phyloP scores from a whole-genome alignment of 805 yeast genomes.

The Wickerhamiella sergipiensis region DNA sequence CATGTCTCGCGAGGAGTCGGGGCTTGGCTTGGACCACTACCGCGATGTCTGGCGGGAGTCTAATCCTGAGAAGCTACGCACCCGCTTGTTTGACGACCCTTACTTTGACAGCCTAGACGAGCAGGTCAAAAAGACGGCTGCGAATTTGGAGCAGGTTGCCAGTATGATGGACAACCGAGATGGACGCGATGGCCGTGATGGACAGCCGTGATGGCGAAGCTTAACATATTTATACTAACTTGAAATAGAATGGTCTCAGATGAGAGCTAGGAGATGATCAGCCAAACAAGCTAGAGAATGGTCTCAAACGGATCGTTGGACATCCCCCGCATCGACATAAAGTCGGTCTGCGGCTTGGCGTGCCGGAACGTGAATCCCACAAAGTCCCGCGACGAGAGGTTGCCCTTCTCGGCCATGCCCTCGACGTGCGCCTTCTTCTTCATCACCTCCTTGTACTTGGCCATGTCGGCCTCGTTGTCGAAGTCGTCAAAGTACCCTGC shows the following conservation, averaged over 20 bases:
- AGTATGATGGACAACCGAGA: constrained; percentile 26
- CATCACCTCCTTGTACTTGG: constrained; percentile 91
- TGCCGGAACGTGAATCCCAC: constrained; percentile 96
- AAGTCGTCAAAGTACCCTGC: constrained; percentile 98
- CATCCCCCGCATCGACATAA: constrained; percentile 13
- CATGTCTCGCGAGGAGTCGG: constrained; percentile 25
- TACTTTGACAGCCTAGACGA: constrained; percentile 39
- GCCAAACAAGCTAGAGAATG: constrained; percentile 9
- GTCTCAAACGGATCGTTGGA: constrained; percentile 9
- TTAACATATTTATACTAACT: no score
- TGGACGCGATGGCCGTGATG: no score
- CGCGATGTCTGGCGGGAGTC: constrained; percentile 21
- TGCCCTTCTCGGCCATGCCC: constrained; percentile 53
- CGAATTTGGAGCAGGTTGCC: constrained; percentile 39
- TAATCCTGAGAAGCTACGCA: constrained; percentile 20
- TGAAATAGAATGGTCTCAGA: no score
- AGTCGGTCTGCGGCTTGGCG: constrained; percentile 26
- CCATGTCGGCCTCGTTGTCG: constrained; percentile 92
- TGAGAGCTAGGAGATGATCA: no score
- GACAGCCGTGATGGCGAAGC: no score
- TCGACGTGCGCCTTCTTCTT: constrained; percentile 82
- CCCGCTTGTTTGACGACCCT: constrained; percentile 32
- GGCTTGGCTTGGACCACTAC: constrained; percentile 20
- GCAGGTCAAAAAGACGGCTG: constrained; percentile 37
- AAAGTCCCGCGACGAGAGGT: constrained; percentile 50